Percentiles rank a stretch among this genome's conserved stretches.
phyloP scores from a whole-genome alignment of 306 rosid species.

The Vigna trinervia region DNA sequence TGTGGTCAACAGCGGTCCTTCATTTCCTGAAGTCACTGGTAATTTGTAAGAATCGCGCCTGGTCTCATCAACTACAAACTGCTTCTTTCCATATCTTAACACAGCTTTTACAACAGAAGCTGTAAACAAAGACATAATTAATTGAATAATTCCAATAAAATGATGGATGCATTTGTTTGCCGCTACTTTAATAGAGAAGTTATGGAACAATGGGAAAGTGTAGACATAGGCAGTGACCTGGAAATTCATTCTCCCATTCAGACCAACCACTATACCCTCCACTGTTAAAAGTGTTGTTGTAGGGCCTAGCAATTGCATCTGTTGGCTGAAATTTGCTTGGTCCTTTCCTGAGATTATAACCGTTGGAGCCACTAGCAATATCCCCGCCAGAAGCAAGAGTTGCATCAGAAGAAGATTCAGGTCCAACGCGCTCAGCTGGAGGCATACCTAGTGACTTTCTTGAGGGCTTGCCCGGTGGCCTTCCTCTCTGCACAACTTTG shows the following conservation, averaged over 20 bases:
- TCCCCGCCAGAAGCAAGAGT: constrained; percentile 77
- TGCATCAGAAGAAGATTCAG: constrained; percentile 66
- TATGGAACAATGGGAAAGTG: constrained; percentile 10
- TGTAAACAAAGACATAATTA: constrained; percentile 46
- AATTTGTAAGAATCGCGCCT: constrained; percentile 78
- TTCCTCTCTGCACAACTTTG: constrained; percentile 82
- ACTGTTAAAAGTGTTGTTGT: constrained; percentile 52
- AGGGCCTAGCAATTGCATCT: constrained; percentile 57
- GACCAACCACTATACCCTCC: constrained; percentile 70
- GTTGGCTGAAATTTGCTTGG: constrained; percentile 52
- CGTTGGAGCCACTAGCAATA: constrained; percentile 57
- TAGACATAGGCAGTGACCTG: constrained; percentile 52
- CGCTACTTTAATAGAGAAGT: not conserved
- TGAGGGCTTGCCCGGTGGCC: constrained; percentile 83
- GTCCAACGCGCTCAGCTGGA: constrained; percentile 59
- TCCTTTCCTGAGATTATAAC: constrained; percentile 79
- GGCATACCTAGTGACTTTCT: constrained; percentile 57
- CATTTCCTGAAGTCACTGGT: constrained; percentile 50
- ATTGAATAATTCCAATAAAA: constrained; percentile 19
- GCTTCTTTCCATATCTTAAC: constrained; percentile 79
- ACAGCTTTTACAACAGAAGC: constrained; percentile 90
- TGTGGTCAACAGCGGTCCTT: constrained; percentile 51
- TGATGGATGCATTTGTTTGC: constrained; percentile 12
- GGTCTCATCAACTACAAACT: constrained; percentile 75
- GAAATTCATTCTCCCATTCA: constrained; percentile 94